Evolutionary conservation across 257 asterid genomes (phyloP), one percentile per base, ranked within the genome.

Genomic region (Penstemon barbatus): DNA sequence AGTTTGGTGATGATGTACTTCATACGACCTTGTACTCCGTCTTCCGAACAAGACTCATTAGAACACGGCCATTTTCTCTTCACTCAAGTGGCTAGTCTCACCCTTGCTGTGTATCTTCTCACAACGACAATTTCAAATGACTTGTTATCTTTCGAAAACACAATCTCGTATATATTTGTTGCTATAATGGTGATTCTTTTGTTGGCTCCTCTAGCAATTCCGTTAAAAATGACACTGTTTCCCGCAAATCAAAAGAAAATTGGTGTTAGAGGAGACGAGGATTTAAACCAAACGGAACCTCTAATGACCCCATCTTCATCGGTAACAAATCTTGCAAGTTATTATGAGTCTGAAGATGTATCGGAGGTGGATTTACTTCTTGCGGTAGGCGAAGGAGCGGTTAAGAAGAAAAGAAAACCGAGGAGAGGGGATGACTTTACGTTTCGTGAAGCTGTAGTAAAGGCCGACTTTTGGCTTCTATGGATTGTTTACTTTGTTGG

Each of bases 301-400:
- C 81, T 93, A 36, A 67, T 90, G 78, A 79, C 73, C 19, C 79
- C 92, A 12, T 88, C 96, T 54, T 74, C 95, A 0, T 87, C 96
- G 12, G 72, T 86, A 8, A 57, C 90, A 9, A 55, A 79, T 77
- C 97, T 93, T 54, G 97, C 95, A 52, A 90, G 89, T 75, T 84
- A 83, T 55, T 74, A 72, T n/a, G 96, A 93, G 75, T 71, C 70
- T 6, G 99, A 90, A 58, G 96, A 90, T 60, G 70, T 79, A 11
- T 76, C 96, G 0, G 95, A 90, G 55, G 82, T 85, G 63, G 92
- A 90, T 65, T 43, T 85, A 25, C 95, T 93, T 64, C 89, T 93
- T 42, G 99, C 99, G 18, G 84, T 85, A 12, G 99, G 99, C 7
- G 99, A 93, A 76, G 99, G 99, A 60, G 99, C 99, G 1, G 92